A percentile compares a stretch with the other conserved stretches of the same genome.
phyloP scores from a whole-genome alignment of 2,329 filamentous ascomycete genomes.

The Trichoderma arundinaceum region DNA sequence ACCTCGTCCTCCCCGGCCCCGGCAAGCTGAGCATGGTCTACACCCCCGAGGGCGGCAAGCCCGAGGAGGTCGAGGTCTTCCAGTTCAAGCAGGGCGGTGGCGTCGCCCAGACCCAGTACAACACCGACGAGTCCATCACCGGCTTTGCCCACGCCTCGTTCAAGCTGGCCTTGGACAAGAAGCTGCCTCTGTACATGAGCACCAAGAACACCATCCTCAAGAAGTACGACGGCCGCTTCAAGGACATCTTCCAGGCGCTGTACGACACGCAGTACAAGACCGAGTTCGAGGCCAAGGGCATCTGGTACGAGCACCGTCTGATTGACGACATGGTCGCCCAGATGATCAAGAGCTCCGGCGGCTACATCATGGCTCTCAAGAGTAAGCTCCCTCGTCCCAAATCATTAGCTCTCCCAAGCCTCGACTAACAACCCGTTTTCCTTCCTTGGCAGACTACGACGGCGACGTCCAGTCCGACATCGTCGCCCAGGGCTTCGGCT shows the following conservation, averaged over 20 bases:
- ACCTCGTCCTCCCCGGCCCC: conserved; percentile 79
- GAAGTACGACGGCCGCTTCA: conserved; percentile 98
- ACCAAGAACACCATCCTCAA: conserved; percentile 99
- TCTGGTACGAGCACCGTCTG: conserved; percentile 99
- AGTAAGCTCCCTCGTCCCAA: conserved; percentile 62
- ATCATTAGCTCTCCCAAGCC: no score
- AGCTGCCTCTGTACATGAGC: conserved; percentile 97
- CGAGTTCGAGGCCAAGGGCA: conserved; percentile 86
- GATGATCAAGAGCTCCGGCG: conserved; percentile 98
- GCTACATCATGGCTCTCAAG: conserved; percentile 98
- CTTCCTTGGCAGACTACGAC: conserved; percentile 76
- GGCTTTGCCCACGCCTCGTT: conserved; percentile 97
- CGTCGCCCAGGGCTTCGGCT: conserved; percentile 97
- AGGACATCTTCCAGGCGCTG: conserved; percentile 98
- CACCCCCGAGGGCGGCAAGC: conserved; percentile 79
- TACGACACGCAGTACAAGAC: conserved; percentile 87
- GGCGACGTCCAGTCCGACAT: conserved; percentile 99
- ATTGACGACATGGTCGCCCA: conserved; percentile 99
- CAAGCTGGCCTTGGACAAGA: conserved; percentile 89
- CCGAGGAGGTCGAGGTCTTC: conserved; percentile 87
- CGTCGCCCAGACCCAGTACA: conserved; percentile 95
- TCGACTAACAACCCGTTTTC: neutral
- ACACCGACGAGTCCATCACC: conserved; percentile 92
- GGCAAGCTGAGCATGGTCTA: conserved; percentile 95
- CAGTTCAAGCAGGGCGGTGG: conserved; percentile 86